phyloP scores from a whole-genome alignment of 768 basidiomycete species.

The Lactifluus echinatus region DNA sequence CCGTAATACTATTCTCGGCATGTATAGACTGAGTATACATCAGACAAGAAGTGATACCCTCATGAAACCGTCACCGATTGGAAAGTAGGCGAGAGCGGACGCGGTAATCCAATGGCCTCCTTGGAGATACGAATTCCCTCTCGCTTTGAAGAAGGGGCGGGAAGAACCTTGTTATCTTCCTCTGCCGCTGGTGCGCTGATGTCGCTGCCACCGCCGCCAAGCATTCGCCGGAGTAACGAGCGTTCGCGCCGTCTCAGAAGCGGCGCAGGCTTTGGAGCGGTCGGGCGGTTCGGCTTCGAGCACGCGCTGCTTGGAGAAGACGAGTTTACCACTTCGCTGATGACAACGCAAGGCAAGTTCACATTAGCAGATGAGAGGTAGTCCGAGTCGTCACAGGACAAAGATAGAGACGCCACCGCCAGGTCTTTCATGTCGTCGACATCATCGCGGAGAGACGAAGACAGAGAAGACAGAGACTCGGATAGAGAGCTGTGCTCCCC shows the following conservation, averaged over 20 bases:
- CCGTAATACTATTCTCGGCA: not conserved
- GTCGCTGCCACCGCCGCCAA: not conserved
- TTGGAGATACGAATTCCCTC: slow-evolving; percentile 8
- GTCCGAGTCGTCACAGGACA: not conserved
- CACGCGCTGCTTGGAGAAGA: not conserved
- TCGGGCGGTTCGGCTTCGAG: slow-evolving; percentile 6
- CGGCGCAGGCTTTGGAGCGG: slow-evolving; percentile 5
- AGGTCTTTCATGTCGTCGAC: not conserved
- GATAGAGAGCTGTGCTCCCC: not conserved
- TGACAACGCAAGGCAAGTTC: slow-evolving; percentile 1
- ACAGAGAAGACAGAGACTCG: not conserved
- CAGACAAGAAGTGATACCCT: not conserved
- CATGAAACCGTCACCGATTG: not conserved
- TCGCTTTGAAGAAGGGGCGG: not conserved
- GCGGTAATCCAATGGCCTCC: slow-evolving; percentile 10
- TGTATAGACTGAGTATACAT: not conserved
- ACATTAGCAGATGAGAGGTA: not conserved
- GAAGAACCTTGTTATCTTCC: not conserved
- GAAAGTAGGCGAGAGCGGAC: not conserved
- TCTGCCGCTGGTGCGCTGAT: not conserved
- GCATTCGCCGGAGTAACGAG: slow-evolving; percentile 11
- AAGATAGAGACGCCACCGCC: not conserved
- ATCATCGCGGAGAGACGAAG: not conserved
- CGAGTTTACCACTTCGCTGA: not conserved
- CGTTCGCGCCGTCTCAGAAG: slow-evolving; percentile 15